Evolutionary conservation across 73 alveolate genomes (phyloP).

Genomic region (Tetrahymena elliotti): DNA sequence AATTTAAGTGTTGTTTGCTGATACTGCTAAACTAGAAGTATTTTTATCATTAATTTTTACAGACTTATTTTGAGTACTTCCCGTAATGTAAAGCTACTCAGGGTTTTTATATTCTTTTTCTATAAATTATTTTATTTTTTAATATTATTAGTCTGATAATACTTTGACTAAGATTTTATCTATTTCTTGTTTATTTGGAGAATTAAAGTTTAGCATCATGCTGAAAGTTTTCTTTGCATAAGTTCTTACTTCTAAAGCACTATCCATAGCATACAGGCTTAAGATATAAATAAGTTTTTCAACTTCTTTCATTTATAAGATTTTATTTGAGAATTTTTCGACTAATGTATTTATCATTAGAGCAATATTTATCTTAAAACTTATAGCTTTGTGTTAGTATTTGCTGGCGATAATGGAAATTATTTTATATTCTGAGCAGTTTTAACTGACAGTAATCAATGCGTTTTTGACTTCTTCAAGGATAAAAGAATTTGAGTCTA

Average conservation of each 20-base stretch:
- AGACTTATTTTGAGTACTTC: not conserved
- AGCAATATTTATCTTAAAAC: slow-evolving; percentile 8
- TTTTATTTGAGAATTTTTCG: not conserved
- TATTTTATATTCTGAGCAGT: slow-evolving; percentile 17
- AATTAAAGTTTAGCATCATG: not conserved
- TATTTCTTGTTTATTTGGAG: not conserved
- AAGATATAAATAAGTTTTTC: not conserved
- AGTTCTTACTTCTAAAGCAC: not conserved
- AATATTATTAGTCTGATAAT: not conserved
- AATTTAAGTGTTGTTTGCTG: not conserved
- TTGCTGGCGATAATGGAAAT: not conserved
- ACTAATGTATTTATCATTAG: slow-evolving; percentile 1
- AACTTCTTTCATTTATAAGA: not conserved
- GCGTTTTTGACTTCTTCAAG: slow-evolving; percentile 30
- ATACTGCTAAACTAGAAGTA: not conserved
- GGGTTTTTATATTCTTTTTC: not conserved
- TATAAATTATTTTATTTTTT: not conserved
- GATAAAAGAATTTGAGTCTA: slow-evolving; percentile 21
- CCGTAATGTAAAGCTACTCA: not conserved
- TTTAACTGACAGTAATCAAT: not conserved
- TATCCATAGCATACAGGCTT: not conserved
- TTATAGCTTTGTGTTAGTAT: slow-evolving; percentile 22
- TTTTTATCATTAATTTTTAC: not conserved
- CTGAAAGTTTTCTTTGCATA: not conserved
- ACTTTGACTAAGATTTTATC: not conserved